Conservation (phyloP, 2,329 filamentous ascomycete species). For the Acarospora socialis region DNA sequence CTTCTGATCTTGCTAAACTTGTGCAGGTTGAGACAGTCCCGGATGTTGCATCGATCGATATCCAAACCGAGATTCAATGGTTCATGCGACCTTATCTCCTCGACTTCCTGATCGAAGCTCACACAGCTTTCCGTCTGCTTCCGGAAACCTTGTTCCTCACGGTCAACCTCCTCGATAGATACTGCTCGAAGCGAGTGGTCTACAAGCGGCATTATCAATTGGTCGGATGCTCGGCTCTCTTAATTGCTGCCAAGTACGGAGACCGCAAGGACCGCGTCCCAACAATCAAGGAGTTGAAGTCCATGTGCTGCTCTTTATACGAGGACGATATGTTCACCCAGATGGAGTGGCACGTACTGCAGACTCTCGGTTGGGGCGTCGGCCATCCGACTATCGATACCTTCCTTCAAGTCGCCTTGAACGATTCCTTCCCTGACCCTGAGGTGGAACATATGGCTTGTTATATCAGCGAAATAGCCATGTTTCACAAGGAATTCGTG, state of each 20-base stretch:
- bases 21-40: slow-evolving; percentile 67
- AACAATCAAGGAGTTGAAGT: slow-evolving; percentile 90
- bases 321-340: slow-evolving; percentile 99
- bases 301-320: slow-evolving; percentile 97
- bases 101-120: slow-evolving; percentile 95
- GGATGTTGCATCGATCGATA: slow-evolving; percentile 95
- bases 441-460: slow-evolving; percentile 90
- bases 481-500: slow-evolving; percentile 96
- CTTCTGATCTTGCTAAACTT: slow-evolving; percentile 17
- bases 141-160: slow-evolving; percentile 93
- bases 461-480: slow-evolving; percentile 86
- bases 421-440: slow-evolving; percentile 59
- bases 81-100: slow-evolving; percentile 98
- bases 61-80: slow-evolving; percentile 98
- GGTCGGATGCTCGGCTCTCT: slow-evolving; percentile 84
- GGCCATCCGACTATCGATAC: slow-evolving; percentile 92
- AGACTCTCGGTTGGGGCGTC: slow-evolving; percentile 91
- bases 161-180: slow-evolving; percentile 90
- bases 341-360: slow-evolving; percentile 99
- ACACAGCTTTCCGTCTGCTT: slow-evolving; percentile 83
- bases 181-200: slow-evolving; percentile 93
- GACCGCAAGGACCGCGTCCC: slow-evolving; percentile 99
- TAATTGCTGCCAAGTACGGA: slow-evolving; percentile 96
- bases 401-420: slow-evolving; percentile 76
- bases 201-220: slow-evolving; percentile 99